phyloP scores from a whole-genome alignment of 768 basidiomycete species.

The Hydnum rufescens region DNA sequence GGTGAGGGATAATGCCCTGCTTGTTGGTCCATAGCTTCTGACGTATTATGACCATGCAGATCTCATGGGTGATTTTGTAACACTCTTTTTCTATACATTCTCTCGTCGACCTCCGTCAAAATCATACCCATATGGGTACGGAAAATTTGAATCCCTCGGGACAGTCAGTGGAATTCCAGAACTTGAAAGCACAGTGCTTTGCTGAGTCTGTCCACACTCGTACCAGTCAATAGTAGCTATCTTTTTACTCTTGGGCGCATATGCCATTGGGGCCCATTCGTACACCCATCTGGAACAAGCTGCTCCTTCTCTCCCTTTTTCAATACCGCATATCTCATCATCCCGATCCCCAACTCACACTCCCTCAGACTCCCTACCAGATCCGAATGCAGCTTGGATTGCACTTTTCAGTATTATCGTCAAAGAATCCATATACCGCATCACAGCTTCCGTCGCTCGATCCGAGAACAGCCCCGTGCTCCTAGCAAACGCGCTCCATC shows the following conservation, averaged over 20 bases:
- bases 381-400: slow-evolving; percentile 95
- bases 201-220: not conserved
- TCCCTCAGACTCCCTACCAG: slow-evolving; percentile 22
- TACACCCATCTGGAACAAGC: slow-evolving; percentile 1
- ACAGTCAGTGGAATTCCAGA: slow-evolving; percentile 38
- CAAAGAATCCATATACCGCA: slow-evolving; percentile 88
- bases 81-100: slow-evolving; percentile 71
- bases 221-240: slow-evolving; percentile 31
- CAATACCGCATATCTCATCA: slow-evolving; percentile 55
- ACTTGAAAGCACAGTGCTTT: not conserved
- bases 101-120: slow-evolving; percentile 64
- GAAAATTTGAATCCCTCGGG: slow-evolving; percentile 89
- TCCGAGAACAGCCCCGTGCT: slow-evolving; percentile 83
- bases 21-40: slow-evolving; percentile 9
- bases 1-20: slow-evolving; percentile 29
- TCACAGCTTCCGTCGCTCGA: slow-evolving; percentile 76
- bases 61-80: slow-evolving; percentile 78
- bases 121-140: slow-evolving; percentile 66
- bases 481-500: slow-evolving; percentile 90
- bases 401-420: slow-evolving; percentile 57
- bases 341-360: slow-evolving; percentile 35
- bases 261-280: slow-evolving; percentile 31
- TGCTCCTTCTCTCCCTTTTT: slow-evolving; percentile 74
- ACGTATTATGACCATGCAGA: slow-evolving; percentile 24
- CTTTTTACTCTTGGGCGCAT: slow-evolving; percentile 64